These are phyloP conservation scores for Acanthamoeba healyi DNA, from an alignment of 208 protist genomes.

Conservation along the genomic window DNA sequence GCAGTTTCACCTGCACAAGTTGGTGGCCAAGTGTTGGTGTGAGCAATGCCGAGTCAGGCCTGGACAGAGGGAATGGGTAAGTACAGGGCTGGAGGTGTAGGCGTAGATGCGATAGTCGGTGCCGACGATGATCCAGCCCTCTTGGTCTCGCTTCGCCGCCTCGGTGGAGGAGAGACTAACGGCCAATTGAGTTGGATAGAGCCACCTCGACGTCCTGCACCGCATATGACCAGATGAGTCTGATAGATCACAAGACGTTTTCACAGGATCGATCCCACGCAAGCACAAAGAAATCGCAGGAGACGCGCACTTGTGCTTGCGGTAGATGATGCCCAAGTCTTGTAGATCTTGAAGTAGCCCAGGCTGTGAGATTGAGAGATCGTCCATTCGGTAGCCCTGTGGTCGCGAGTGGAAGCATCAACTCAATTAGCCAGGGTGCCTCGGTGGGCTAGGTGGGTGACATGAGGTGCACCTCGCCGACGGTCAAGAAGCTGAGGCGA, in stretches of 20 bases:
- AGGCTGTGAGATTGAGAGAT: neutral
- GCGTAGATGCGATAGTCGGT: conserved; percentile 73
- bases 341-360: neutral
- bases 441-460: neutral
- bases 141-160: conserved; percentile 2
- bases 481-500: conserved; percentile 28
- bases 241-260: too few relatives aligned
- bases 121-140: conserved; percentile 71
- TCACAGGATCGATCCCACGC: too few relatives aligned
- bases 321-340: conserved; percentile 42
- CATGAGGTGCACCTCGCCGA: conserved; percentile 1
- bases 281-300: too few relatives aligned
- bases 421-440: too few relatives aligned
- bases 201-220: neutral
- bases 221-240: too few relatives aligned
- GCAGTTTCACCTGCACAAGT: neutral
- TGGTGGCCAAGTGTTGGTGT: neutral
- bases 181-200: conserved; percentile 71
- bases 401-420: neutral
- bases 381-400: conserved; percentile 24
- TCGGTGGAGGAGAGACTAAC: conserved; percentile 51
- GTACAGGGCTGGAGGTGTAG: conserved; percentile 39
- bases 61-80: neutral
- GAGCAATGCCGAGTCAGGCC: too few relatives aligned
- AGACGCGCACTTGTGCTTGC: neutral